Percentiles rank a stretch among this genome's conserved stretches.
phyloP scores from a whole-genome alignment of 805 yeast genomes.

The Sporopachydermia lactativora region DNA sequence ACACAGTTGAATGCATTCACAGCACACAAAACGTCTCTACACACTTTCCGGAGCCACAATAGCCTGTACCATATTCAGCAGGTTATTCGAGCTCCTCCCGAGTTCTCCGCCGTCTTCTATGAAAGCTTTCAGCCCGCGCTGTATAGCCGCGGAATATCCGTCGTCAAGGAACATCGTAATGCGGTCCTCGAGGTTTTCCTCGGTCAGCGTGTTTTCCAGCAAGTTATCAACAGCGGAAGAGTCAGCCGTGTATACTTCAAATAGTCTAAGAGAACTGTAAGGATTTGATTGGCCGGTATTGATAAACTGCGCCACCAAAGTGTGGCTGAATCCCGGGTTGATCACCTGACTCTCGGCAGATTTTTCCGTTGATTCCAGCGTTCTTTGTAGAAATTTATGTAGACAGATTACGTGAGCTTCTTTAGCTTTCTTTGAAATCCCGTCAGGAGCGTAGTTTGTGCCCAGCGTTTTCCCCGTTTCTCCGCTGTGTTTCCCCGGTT shows the following conservation, averaged over 20 bases:
- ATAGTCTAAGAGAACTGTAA: background rate
- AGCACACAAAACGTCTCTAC: too few species aligned
- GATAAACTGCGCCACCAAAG: background rate
- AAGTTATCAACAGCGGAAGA: background rate
- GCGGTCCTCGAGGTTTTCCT: background rate
- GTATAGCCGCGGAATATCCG: background rate
- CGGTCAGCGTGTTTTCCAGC: background rate
- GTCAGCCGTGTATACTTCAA: background rate
- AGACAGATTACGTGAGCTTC: background rate
- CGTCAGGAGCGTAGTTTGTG: background rate
- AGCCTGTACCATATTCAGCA: background rate
- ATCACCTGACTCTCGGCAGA: slow-evolving; percentile 3
- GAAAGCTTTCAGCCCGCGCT: background rate
- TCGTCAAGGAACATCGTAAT: background rate
- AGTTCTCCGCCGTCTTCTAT: background rate
- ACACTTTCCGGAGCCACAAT: too few species aligned
- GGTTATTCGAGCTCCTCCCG: background rate
- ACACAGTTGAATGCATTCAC: too few species aligned
- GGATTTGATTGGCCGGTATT: background rate
- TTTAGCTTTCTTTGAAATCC: background rate
- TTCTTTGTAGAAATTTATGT: background rate
- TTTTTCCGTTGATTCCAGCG: slow-evolving; percentile 3
- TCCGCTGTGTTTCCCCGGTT: slow-evolving; percentile 2
- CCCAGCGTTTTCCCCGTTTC: slow-evolving; percentile 3
- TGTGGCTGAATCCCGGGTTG: background rate